Evolutionary conservation across 202 grass and related monocot genomes (phyloP), one percentile per base, ranked within the genome.

Genomic region (Brachypodium distachyon): DNA sequence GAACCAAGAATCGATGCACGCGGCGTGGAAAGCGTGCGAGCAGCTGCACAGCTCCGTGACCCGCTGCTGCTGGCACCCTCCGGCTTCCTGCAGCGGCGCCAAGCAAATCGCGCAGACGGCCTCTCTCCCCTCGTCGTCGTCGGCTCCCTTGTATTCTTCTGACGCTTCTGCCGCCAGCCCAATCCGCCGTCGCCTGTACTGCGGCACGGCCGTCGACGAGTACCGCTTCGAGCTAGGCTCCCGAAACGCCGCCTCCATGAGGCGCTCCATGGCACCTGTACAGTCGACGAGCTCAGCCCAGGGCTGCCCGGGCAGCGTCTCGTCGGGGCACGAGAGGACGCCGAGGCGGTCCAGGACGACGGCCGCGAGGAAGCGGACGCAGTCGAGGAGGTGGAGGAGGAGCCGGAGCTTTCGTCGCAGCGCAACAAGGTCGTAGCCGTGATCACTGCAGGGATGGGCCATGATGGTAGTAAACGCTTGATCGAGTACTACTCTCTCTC

Each of bases 91-190:
- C 59, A 83, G 73, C 38, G 1, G 44, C 28, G 52, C 43, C 86
- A 88, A 31, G 86, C 86, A 88, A 38, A 88, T 88, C 80, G 52
- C 61, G 61, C 75, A 88, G 13, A 71, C 61, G 13, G 18, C 72
- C 22, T 23, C 66, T n/a, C n/a, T 18, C 13, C 12, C 39, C 18
- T 39, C n/a, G 13, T 16, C 78, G 2, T 40, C 43, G 25, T 47
- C 41, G 4, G 2, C 53, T 7, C 23, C 43, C 14, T 26, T 1
- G 4, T 50, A 43, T 22, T 14, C 56, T n/a, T n/a, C n/a, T n/a
- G n/a, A n/a, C n/a, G n/a, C n/a, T n/a, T n/a, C n/a, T n/a, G n/a
- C n/a, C 9, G 11, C 78, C 21, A 22, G 16, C 17, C 16, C 54
- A 38, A 6, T 22, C 16, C 23, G 28, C n/a, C 43, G 74, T 5